Conservation (phyloP, 2,329 filamentous ascomycete species). For the Calonectria leucothoes region DNA sequence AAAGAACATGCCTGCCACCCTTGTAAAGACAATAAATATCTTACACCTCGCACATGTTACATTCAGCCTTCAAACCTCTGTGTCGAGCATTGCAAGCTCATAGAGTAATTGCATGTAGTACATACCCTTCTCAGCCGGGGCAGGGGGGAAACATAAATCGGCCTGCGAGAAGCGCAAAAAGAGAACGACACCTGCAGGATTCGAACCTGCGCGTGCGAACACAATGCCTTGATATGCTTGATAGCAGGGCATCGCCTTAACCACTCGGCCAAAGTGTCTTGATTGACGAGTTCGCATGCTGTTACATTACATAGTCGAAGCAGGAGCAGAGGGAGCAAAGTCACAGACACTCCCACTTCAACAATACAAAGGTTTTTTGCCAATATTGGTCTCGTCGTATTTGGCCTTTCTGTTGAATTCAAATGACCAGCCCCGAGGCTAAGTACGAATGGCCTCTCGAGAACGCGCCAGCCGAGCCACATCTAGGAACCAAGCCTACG, state of each 20-base stretch:
- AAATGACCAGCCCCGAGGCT: neutral
- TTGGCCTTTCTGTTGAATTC: neutral
- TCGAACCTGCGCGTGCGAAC: conserved; percentile 24
- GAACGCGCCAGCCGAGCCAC: neutral
- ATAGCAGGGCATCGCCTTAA: conserved; percentile 25
- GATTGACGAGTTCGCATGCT: neutral
- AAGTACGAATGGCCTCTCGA: neutral
- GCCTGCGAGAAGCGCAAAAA: neutral
- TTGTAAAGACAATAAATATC: neutral
- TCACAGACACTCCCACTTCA: neutral
- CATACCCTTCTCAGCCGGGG: too few species aligned
- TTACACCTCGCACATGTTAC: neutral
- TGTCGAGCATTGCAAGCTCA: neutral
- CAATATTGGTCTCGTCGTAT: neutral
- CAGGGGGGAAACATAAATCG: neutral
- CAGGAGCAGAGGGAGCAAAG: neutral
- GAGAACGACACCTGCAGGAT: conserved; percentile 18
- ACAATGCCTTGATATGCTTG: conserved; percentile 19
- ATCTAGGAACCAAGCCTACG: neutral
- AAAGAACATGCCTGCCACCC: neutral
- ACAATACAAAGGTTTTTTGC: neutral
- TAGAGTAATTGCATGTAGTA: too few species aligned
- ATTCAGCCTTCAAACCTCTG: neutral
- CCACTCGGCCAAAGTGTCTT: conserved; percentile 23
- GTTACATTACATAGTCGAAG: neutral